phyloP scores from a whole-genome alignment of 495 filamentous ascomycete species.

The Lasiosphaeria ovina region DNA sequence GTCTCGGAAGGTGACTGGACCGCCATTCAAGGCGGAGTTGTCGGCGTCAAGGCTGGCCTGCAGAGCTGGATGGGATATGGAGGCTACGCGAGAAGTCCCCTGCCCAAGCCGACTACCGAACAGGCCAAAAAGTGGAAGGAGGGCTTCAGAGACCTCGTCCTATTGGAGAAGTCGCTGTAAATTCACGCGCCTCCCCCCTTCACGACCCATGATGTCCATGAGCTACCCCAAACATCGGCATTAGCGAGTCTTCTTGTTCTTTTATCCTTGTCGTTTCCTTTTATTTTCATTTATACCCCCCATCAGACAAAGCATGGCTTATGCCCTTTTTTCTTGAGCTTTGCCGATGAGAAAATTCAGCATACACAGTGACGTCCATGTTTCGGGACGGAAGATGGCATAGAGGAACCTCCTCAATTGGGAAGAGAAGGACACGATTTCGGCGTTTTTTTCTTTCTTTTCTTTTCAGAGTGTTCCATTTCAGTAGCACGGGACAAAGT shows the following conservation, averaged over 20 bases:
- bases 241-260: too few relatives aligned
- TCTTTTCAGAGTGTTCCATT: not conserved
- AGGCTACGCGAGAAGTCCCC: constrained; percentile 70
- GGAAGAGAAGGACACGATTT: not conserved
- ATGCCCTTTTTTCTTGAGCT: not conserved
- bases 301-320: not conserved
- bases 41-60: constrained; percentile 79
- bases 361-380: not conserved
- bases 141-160: constrained; percentile 71
- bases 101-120: constrained; percentile 63
- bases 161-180: constrained; percentile 57
- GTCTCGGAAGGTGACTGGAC: constrained; percentile 85
- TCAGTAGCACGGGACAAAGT: not conserved
- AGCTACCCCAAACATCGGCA: too few relatives aligned
- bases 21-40: constrained; percentile 80
- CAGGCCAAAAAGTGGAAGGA: constrained; percentile 63
- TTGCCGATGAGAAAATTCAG: not conserved
- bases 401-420: not conserved
- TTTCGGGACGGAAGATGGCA: not conserved
- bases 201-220: not conserved
- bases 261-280: too few relatives aligned
- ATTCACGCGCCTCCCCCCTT: not conserved
- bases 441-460: constrained; percentile 5
- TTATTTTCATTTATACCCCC: not conserved
- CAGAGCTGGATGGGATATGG: constrained; percentile 79